Evolutionary conservation across 2,329 filamentous ascomycete species (phyloP).

Genomic region (Botrytis fragariae): DNA sequence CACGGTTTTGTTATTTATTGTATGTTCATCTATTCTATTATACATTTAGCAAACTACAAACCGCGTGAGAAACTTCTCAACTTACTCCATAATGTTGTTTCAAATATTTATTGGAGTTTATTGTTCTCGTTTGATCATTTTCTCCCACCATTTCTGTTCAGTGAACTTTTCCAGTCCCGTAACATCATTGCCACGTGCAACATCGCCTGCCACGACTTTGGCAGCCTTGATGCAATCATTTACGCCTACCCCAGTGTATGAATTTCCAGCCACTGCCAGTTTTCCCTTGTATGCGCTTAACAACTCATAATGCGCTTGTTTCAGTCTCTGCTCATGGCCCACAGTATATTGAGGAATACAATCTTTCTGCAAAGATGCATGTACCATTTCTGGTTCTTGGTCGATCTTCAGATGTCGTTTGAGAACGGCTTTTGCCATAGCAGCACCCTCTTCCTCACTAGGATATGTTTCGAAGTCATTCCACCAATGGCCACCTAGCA

Average conservation of each 20-base stretch:
- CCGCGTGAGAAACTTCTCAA: not conserved
- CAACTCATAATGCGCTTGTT: conserved; percentile 35
- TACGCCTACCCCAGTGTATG: conserved; percentile 47
- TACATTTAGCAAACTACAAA: not conserved
- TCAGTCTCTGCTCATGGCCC: conserved; percentile 55
- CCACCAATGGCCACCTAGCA: conserved; percentile 95
- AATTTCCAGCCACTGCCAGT: conserved; percentile 47
- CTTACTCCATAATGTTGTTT: not conserved
- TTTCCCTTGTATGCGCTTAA: conserved; percentile 36
- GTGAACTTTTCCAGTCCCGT: conserved; percentile 41
- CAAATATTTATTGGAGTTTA: not conserved
- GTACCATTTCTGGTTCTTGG: conserved; percentile 57
- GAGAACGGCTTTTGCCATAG: conserved; percentile 68
- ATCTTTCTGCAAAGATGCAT: conserved; percentile 60
- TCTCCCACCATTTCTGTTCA: conserved; percentile 8
- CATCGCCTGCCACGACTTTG: conserved; percentile 50
- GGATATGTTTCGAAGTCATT: conserved; percentile 61
- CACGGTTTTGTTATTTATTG: not conserved
- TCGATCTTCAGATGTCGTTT: conserved; percentile 70
- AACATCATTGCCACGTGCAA: conserved; percentile 37
- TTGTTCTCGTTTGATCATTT: not conserved
- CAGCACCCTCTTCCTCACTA: conserved; percentile 60
- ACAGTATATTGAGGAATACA: conserved; percentile 91
- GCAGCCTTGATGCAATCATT: conserved; percentile 57
- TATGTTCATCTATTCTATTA: not conserved